Evolutionary conservation across 2,329 filamentous ascomycete genomes (phyloP), one percentile per base, ranked within the genome.

Genomic region (Exophiala calicioides): DNA sequence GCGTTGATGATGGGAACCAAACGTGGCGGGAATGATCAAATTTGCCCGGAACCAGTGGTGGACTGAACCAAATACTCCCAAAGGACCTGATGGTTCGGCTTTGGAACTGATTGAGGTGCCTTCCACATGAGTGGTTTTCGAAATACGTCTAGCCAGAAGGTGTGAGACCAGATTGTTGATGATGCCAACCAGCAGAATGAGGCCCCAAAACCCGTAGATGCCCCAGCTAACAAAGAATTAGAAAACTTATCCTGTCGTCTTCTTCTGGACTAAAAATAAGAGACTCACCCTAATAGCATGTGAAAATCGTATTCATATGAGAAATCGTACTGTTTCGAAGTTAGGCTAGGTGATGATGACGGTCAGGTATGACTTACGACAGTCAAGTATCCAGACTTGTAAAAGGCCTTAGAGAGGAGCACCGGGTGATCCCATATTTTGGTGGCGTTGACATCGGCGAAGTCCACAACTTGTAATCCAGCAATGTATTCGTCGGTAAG

Each of bases 1-100:
- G 20, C 69, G 67, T 19, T 70, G 69, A 30, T 68, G 68, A 35
- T 68, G 65, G 10, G 66, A 61, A 16, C 67, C 65, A 27, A 75
- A 66, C 0, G 72, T 64, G 1, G 71, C 65, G 3, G 75, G 70
- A 6, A 72, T 58, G 5, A 72, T 63, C 7, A 78, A 33, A 55
- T 71, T 58, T 2, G 62, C 64, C 18, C 65, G 56, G 3, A 68
- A 15, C 64, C 65, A 70, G 21, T 65, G 56, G 43, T 61, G 53
- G 5, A 52, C 19, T n/a, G 23, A 29, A 7, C 46, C 33, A 20
- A 46, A 37, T 34, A 20, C 3, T n/a, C 15, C 21, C n/a, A 16
- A 12, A 10, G 13, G n/a, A 8, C 41, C 12, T 8, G 26, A 36
- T n/a, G 6, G 30, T 33, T 21, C 23, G 21, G 36, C 35, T 37